These are phyloP conservation scores for Stagonosporopsis rhizophila DNA, from an alignment of 2,329 filamentous ascomycete genomes.

Conservation along the genomic window DNA sequence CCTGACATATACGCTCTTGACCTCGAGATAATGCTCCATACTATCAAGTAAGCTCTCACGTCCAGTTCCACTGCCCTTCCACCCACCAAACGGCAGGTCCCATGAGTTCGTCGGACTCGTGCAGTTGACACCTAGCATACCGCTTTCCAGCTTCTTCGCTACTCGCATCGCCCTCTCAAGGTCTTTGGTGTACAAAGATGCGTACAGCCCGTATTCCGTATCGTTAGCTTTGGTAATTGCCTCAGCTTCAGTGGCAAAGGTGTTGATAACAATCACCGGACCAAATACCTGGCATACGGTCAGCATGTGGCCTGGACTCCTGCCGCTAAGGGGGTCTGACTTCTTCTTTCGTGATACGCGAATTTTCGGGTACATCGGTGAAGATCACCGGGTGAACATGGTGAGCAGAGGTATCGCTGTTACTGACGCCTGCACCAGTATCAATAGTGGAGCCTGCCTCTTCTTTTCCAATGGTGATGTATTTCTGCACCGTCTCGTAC, in stretches of 20 bases:
- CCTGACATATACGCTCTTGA: slow-evolving; percentile 35
- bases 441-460: slow-evolving; percentile 48
- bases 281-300: slow-evolving; percentile 40
- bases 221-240: slow-evolving; percentile 47
- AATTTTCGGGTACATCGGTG: slow-evolving; percentile 52
- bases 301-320: neutral
- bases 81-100: slow-evolving; percentile 39
- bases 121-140: slow-evolving; percentile 49
- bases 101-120: slow-evolving; percentile 36
- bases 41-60: slow-evolving; percentile 37
- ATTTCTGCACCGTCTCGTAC: slow-evolving; percentile 31
- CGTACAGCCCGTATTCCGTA: slow-evolving; percentile 50
- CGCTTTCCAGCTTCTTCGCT: slow-evolving; percentile 47
- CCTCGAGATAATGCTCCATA: slow-evolving; percentile 38
- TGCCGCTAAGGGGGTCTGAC: neutral
- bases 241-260: slow-evolving; percentile 47
- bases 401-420: slow-evolving; percentile 42
- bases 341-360: slow-evolving; percentile 47
- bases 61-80: slow-evolving; percentile 37
- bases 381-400: slow-evolving; percentile 59
- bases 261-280: slow-evolving; percentile 48
- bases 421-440: slow-evolving; percentile 41
- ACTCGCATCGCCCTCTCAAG: slow-evolving; percentile 42
- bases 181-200: slow-evolving; percentile 47
- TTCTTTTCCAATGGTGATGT: slow-evolving; percentile 50